phyloP scores from a whole-genome alignment of 176 grass and related monocot genomes.

The Otatea glauca region DNA sequence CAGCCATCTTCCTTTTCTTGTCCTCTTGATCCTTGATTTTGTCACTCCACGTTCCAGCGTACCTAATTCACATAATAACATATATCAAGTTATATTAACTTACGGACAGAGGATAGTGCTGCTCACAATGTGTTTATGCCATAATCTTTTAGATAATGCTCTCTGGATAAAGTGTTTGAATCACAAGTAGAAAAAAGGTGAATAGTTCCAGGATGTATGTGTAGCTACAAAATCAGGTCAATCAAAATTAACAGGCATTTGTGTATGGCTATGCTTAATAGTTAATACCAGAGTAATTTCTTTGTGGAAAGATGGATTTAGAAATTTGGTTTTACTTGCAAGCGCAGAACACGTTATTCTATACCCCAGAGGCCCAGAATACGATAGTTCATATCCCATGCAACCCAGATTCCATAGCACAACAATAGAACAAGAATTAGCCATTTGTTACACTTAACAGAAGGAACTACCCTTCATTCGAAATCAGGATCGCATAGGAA shows the following conservation, averaged over 20 bases:
- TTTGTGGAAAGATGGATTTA: not conserved
- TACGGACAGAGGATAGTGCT: not conserved
- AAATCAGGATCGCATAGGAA: slow-evolving; percentile 5
- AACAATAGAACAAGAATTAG: not conserved
- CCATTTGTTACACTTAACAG: not conserved
- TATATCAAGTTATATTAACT: not conserved
- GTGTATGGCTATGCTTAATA: not conserved
- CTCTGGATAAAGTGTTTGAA: slow-evolving; percentile 4
- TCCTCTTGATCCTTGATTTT: slow-evolving; percentile 80
- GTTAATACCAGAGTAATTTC: not conserved
- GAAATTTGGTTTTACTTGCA: not conserved
- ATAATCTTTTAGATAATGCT: not conserved
- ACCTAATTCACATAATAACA: slow-evolving; percentile 55
- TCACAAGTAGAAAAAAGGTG: not conserved
- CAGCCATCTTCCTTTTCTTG: slow-evolving; percentile 62
- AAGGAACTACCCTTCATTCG: not conserved
- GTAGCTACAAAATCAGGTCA: not conserved
- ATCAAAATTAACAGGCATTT: slow-evolving; percentile 22
- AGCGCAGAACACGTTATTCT: not conserved
- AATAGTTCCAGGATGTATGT: not conserved
- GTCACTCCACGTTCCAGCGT: slow-evolving; percentile 89
- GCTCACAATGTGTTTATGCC: not conserved
- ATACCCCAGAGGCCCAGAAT: not conserved
- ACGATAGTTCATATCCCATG: not conserved
- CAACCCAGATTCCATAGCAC: not conserved